Percentiles rank a stretch among this genome's conserved stretches.
Conservation (phyloP, 768 basidiomycete genomes). For the Mrakia gelida region DNA sequence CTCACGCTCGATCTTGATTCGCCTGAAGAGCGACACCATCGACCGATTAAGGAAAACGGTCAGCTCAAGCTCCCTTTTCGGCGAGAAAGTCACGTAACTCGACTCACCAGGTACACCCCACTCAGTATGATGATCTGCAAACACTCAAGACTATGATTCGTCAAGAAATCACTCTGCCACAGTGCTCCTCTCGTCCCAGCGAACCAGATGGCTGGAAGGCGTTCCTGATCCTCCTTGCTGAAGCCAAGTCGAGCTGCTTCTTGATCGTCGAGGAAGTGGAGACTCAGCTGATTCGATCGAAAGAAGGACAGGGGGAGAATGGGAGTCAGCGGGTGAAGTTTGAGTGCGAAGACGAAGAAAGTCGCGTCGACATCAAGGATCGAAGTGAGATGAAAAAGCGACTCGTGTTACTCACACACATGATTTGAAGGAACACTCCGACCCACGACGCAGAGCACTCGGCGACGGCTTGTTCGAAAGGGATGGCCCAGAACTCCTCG, state of each 20-base stretch:
- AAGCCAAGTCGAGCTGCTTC: conserved; percentile 40
- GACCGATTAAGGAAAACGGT: too few species aligned
- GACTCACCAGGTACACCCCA: conserved; percentile 42
- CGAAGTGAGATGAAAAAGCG: not conserved
- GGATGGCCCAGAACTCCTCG: conserved; percentile 44
- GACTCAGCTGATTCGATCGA: conserved; percentile 38
- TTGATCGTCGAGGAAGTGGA: conserved; percentile 43
- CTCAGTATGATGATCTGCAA: conserved; percentile 42
- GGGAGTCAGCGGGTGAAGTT: not conserved
- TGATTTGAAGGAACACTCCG: conserved; percentile 41
- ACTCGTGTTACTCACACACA: conserved; percentile 37
- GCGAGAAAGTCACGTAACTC: not conserved
- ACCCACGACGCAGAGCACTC: conserved; percentile 44
- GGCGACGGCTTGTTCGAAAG: conserved; percentile 36
- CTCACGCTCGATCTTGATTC: too few species aligned
- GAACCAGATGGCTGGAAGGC: conserved; percentile 42
- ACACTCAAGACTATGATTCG: conserved; percentile 40
- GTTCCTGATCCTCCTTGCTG: conserved; percentile 39
- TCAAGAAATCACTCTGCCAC: conserved; percentile 44
- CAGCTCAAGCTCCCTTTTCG: too few species aligned
- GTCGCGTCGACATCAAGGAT: not conserved
- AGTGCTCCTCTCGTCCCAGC: conserved; percentile 34
- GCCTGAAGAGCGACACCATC: too few species aligned
- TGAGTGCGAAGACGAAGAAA: not conserved
- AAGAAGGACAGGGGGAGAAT: not conserved